Evolutionary conservation across 306 rosid species (phyloP).

Genomic region (Cucumis cinereus): DNA sequence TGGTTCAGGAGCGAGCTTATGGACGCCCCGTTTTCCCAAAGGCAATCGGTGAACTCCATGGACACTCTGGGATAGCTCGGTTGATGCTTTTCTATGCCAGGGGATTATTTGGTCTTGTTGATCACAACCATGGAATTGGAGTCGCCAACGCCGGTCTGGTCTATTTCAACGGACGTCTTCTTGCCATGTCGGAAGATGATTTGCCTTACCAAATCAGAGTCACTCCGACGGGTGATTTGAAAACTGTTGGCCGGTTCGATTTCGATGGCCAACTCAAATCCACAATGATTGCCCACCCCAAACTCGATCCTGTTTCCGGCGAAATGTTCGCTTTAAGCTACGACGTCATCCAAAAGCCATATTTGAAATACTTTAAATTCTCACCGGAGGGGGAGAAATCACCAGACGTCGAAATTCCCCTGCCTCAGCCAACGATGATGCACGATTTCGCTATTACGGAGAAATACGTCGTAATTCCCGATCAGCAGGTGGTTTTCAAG

Average conservation of each 20-base stretch:
- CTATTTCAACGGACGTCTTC: slow-evolving; percentile 48
- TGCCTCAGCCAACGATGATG: slow-evolving; percentile 71
- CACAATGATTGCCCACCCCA: slow-evolving; percentile 92
- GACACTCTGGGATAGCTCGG: slow-evolving; percentile 89
- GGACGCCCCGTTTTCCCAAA: slow-evolving; percentile 81
- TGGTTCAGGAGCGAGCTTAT: slow-evolving; percentile 46
- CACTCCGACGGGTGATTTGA: slow-evolving; percentile 51
- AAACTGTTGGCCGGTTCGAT: slow-evolving; percentile 61
- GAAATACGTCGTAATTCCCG: slow-evolving; percentile 60
- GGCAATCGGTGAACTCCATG: slow-evolving; percentile 95
- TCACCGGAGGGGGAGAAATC: slow-evolving; percentile 47
- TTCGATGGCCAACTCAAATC: slow-evolving; percentile 42
- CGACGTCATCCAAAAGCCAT: slow-evolving; percentile 65
- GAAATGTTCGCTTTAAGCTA: slow-evolving; percentile 54
- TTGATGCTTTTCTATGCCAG: slow-evolving; percentile 67
- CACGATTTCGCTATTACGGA: slow-evolving; percentile 89
- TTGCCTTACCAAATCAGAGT: slow-evolving; percentile 60
- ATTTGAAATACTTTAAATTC: slow-evolving; percentile 64
- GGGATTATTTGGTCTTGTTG: slow-evolving; percentile 44
- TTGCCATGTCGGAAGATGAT: slow-evolving; percentile 83
- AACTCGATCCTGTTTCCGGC: slow-evolving; percentile 57
- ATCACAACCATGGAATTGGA: slow-evolving; percentile 62
- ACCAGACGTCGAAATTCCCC: slow-evolving; percentile 54
- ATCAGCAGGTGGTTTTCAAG: slow-evolving; percentile 87
- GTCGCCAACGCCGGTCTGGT: slow-evolving; percentile 95